Percentiles rank a stretch among this genome's conserved stretches.
phyloP scores from a whole-genome alignment of 257 asterid genomes.

The Solanum tarijense region DNA sequence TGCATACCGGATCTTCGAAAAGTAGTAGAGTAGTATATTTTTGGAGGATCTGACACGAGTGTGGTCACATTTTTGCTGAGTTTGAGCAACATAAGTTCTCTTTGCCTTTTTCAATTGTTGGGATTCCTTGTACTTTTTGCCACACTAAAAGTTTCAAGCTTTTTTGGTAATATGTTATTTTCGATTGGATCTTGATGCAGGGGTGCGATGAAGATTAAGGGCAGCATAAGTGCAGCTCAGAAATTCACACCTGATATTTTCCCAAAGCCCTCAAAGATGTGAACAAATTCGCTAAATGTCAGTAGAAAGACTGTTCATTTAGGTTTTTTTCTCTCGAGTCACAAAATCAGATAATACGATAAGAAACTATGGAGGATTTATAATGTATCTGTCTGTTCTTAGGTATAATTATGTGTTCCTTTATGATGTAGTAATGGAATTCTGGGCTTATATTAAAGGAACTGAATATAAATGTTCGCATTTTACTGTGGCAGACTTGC shows the following conservation, averaged over 20 bases:
- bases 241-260: constrained; percentile 90
- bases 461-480: background rate
- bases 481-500: background rate
- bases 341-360: background rate
- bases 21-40: background rate
- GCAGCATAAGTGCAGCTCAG: constrained; percentile 86
- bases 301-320: background rate
- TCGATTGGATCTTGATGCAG: constrained; percentile 19
- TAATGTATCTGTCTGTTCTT: background rate
- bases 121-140: background rate
- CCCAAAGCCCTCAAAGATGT: constrained; percentile 95
- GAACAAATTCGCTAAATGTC: constrained; percentile 17
- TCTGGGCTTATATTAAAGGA: background rate
- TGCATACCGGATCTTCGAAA: background rate
- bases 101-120: background rate
- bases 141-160: background rate
- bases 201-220: constrained; percentile 87
- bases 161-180: background rate
- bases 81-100: background rate
- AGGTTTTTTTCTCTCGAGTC: background rate
- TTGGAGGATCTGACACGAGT: background rate
- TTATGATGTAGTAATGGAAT: background rate
- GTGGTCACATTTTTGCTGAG: background rate
- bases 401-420: background rate
- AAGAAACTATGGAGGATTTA: background rate